Conservation (phyloP, 495 filamentous ascomycete genomes). For the Choiromyces venosus region DNA sequence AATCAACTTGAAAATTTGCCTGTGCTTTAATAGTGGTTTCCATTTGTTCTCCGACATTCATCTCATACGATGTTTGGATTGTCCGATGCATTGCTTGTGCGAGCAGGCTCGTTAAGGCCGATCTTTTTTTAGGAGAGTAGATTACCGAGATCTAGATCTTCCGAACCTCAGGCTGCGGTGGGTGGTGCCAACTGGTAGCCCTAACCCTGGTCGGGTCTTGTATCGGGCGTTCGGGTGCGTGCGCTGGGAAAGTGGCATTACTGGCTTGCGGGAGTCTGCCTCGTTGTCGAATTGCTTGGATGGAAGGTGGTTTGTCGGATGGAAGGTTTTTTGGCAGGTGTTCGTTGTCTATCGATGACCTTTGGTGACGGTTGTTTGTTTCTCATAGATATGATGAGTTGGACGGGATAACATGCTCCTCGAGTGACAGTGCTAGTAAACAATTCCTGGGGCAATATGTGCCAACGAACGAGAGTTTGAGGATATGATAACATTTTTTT, state of each 20-base stretch:
- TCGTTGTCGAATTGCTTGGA: not conserved
- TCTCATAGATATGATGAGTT: not conserved
- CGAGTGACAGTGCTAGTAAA: not conserved
- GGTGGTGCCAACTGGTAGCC: slow-evolving; percentile 2
- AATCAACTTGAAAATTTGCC: not conserved
- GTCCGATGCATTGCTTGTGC: not conserved
- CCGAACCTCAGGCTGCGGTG: not conserved
- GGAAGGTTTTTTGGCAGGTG: not conserved
- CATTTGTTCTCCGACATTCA: not conserved
- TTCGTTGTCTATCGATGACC: not conserved
- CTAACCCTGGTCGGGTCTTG: not conserved
- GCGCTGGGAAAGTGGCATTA: not conserved
- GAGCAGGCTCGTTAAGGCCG: not conserved
- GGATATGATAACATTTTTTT: not conserved
- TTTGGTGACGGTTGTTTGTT: not conserved
- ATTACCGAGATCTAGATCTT: not conserved
- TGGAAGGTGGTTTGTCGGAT: not conserved
- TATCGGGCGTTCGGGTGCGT: not conserved
- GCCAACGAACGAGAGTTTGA: not conserved
- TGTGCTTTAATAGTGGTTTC: not conserved
- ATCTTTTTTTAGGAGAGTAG: not conserved
- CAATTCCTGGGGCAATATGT: not conserved
- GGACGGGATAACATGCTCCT: not conserved
- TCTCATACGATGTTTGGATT: not conserved
- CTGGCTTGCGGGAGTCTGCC: not conserved